Evolutionary conservation across 768 basidiomycete species (phyloP).

Genomic region (Tulasnella sp.): DNA sequence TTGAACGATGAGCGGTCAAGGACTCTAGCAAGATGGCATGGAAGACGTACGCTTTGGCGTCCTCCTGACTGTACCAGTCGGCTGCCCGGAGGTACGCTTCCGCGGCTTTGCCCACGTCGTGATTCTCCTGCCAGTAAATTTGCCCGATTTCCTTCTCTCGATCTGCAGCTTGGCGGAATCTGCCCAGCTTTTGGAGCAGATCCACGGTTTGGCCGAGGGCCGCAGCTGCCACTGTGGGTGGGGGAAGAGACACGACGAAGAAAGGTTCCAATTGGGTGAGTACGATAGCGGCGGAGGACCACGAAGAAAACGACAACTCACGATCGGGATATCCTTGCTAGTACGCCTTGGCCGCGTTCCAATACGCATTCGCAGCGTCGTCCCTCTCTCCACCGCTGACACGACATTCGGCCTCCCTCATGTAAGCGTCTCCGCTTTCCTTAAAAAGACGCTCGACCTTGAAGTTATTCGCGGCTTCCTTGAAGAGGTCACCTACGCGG

Average conservation of each 20-base stretch:
- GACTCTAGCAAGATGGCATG: background rate
- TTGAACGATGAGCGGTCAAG: slow-evolving; percentile 10
- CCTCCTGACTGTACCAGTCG: slow-evolving; percentile 97
- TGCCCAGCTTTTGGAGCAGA: slow-evolving; percentile 72
- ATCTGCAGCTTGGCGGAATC: slow-evolving; percentile 96
- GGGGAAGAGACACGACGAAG: background rate
- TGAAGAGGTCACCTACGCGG: background rate
- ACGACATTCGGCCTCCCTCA: slow-evolving; percentile 90
- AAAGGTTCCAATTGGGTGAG: background rate
- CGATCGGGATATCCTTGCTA: slow-evolving; percentile 82
- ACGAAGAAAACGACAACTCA: slow-evolving; percentile 34
- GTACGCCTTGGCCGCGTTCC: slow-evolving; percentile 95
- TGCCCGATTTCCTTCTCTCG: slow-evolving; percentile 95
- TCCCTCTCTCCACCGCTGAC: slow-evolving; percentile 79
- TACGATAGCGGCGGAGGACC: background rate
- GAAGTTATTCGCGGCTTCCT: slow-evolving; percentile 25
- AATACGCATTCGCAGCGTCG: slow-evolving; percentile 97
- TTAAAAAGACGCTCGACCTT: slow-evolving; percentile 82
- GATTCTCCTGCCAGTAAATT: slow-evolving; percentile 43
- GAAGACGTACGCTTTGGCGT: slow-evolving; percentile 83
- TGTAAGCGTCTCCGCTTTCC: slow-evolving; percentile 85
- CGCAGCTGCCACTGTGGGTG: slow-evolving; percentile 71
- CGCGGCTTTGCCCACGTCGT: slow-evolving; percentile 76
- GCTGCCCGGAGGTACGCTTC: slow-evolving; percentile 87
- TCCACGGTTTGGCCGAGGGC: slow-evolving; percentile 78